phyloP scores from a whole-genome alignment of 768 basidiomycete genomes.

The Paxillus ammoniavirescens region DNA sequence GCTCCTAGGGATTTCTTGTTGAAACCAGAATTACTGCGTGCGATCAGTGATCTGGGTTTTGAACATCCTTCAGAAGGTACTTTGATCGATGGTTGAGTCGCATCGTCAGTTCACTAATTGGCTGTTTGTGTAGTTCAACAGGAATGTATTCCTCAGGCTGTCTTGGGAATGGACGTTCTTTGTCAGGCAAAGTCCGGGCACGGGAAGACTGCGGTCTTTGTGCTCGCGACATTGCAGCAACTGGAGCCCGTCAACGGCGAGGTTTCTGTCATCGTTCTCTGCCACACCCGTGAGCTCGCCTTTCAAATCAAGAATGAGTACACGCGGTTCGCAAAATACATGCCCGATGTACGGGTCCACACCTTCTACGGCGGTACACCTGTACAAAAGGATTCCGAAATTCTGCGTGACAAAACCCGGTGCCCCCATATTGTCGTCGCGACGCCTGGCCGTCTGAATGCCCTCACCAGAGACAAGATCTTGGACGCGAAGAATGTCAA shows the following conservation, averaged over 20 bases:
- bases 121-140: conserved; percentile 75
- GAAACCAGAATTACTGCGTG: conserved; percentile 94
- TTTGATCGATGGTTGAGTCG: neutral
- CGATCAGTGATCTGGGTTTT: conserved; percentile 99
- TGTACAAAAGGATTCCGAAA: conserved; percentile 89
- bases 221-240: conserved; percentile 96
- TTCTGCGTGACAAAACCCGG: conserved; percentile 91
- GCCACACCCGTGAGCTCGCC: conserved; percentile 98
- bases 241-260: conserved; percentile 98
- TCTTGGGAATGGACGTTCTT: conserved; percentile 98
- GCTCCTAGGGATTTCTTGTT: conserved; percentile 86
- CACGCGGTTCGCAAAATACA: conserved; percentile 98
- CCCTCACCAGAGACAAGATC: conserved; percentile 92
- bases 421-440: conserved; percentile 99
- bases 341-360: conserved; percentile 96
- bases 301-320: conserved; percentile 99
- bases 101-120: neutral
- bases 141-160: conserved; percentile 99
- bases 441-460: conserved; percentile 96
- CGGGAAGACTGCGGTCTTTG: conserved; percentile 99
- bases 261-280: conserved; percentile 95
- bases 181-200: conserved; percentile 99
- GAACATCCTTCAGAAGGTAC: conserved; percentile 99
- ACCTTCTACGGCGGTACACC: conserved; percentile 98
- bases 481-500: conserved; percentile 95